Evolutionary conservation across 2,329 filamentous ascomycete genomes (phyloP).

Genomic region (Coniochaeta ligniaria): DNA sequence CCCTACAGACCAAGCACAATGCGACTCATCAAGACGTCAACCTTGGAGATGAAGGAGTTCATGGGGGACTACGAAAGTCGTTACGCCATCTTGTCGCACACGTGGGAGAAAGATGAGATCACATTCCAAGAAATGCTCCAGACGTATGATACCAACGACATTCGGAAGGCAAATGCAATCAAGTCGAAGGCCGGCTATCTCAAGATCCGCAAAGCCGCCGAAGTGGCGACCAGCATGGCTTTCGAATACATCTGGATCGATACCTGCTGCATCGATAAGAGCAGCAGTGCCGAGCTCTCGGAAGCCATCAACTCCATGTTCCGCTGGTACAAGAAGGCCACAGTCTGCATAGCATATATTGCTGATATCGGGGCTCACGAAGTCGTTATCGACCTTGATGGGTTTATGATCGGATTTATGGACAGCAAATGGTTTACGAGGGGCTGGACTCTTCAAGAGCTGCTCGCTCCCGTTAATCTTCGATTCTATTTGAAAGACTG

Average conservation of each 20-base stretch:
- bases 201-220: background rate
- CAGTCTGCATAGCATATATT: background rate
- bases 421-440: background rate
- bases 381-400: background rate
- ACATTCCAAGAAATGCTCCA: conserved; percentile 1
- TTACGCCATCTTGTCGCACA: conserved; percentile 1
- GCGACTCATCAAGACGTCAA: background rate
- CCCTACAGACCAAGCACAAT: background rate
- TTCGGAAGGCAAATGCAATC: background rate
- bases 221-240: background rate
- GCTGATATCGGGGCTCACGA: background rate
- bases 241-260: background rate
- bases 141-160: background rate
- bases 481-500: background rate
- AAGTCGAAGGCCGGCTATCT: background rate
- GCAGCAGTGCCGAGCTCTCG: conserved; percentile 1
- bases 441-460: background rate
- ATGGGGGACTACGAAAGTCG: background rate
- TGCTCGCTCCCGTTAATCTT: background rate
- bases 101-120: conserved; percentile 1
- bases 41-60: background rate
- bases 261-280: conserved; percentile 3
- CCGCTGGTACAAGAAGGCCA: background rate
- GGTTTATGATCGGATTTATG: background rate
- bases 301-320: conserved; percentile 4